Evolutionary conservation across 768 basidiomycete genomes (phyloP), one percentile per base, ranked within the genome.

Genomic region (Inosperma sp.): DNA sequence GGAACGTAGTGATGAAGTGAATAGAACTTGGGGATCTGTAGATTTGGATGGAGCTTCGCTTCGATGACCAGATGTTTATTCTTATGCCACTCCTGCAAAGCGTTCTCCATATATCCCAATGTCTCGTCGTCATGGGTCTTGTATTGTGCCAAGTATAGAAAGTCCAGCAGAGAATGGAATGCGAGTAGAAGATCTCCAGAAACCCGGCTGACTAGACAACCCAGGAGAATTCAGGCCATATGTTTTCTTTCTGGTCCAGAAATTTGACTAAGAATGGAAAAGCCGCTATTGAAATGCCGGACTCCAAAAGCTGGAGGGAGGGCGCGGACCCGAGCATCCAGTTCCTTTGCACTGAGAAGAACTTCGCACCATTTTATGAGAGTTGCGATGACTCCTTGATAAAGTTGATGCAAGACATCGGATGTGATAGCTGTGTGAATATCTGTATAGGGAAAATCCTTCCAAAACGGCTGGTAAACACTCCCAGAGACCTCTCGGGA

Each of bases 281-380:
- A n/a, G n/a, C n/a, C 73, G 13, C 69, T 69, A 27, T 60, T 61
- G 61, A 77, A 76, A 13, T 66, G 65, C 0, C 67, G 66, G 1
- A 74, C 51, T 0, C 64, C 63, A 33, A 58, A 55, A 14, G 59
- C 53, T 2, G 42, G 45, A 4, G 67, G 76, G 29, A 61, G 75
- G 64, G 13, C 71, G 68, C 2, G 69, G 49, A 60, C 52, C 2
- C 51, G 35, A 4, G 29, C 16, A 31, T 70, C 68, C 2, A 55
- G 44, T 1, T 59, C 44, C 0, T 29, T 27, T 4, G 49, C 48
- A 3, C 34, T 13, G 9, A 60, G 26, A 29, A 55, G 43, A 1
- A 3, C 3, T 33, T 54, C 30, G 22, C 53, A 52, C 60, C 60
- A 61, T 4, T 7, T 7, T 3, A 61, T 19, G 7, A 61, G 22